These are phyloP conservation scores for Proteromonas lacertae DNA, from an alignment of 352 stramenopile genomes.

Conservation along the genomic window DNA sequence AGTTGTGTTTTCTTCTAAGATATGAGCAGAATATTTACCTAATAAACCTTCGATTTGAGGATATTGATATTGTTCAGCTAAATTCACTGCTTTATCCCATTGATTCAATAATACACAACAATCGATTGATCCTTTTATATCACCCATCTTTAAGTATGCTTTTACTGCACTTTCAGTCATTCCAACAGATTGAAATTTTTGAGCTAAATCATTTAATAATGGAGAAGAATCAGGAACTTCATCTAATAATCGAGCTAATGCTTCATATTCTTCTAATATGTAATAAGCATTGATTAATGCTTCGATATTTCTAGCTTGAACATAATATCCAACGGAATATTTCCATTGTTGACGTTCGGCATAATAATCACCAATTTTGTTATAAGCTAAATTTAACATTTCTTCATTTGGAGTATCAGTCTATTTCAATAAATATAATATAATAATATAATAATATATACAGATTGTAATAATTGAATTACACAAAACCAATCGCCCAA, in stretches of 20 bases:
- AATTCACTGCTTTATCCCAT: constrained; percentile 42
- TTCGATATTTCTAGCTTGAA: constrained; percentile 27
- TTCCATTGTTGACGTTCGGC: constrained; percentile 48
- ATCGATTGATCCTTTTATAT: constrained; percentile 59
- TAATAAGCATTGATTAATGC: constrained; percentile 51
- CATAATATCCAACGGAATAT: constrained; percentile 57
- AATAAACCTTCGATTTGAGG: constrained; percentile 64
- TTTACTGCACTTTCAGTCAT: constrained; percentile 34
- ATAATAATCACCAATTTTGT: constrained; percentile 57
- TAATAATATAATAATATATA: too few relatives aligned
- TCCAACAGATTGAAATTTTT: constrained; percentile 34
- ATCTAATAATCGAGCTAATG: constrained; percentile 34
- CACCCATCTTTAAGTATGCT: constrained; percentile 27
- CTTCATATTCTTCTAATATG: constrained; percentile 37
- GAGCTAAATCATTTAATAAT: constrained; percentile 33
- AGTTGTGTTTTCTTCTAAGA: constrained; percentile 36
- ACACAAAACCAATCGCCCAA: constrained; percentile 64
- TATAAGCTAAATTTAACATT: constrained; percentile 21
- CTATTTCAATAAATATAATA: too few relatives aligned
- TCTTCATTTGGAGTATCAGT: constrained; percentile 1
- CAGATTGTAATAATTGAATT: constrained; percentile 16
- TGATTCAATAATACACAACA: constrained; percentile 57
- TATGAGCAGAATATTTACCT: constrained; percentile 37
- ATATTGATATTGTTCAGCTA: constrained; percentile 55
- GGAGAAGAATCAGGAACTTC: constrained; percentile 32